Conservation (phyloP, 2,329 filamentous ascomycete species). For the Aureobasidium sp. region DNA sequence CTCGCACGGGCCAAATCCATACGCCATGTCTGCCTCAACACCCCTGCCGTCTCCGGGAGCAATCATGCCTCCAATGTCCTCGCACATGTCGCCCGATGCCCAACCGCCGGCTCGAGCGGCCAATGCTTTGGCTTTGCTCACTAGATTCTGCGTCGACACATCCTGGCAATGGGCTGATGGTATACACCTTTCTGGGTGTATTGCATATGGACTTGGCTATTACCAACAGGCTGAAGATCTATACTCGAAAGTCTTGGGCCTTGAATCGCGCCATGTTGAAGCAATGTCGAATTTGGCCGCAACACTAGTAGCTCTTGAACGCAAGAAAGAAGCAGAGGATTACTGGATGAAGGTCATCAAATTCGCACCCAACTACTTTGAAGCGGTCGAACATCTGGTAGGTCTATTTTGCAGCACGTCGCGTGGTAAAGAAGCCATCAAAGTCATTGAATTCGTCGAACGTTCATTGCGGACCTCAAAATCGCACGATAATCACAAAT, state of each 20-base stretch:
- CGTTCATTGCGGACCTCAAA: slow-evolving; percentile 52
- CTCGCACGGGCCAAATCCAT: slow-evolving; percentile 24
- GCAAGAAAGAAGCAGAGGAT: slow-evolving; percentile 74
- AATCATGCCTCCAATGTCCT: slow-evolving; percentile 31
- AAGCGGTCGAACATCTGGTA: slow-evolving; percentile 90
- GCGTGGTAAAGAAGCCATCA: slow-evolving; percentile 74
- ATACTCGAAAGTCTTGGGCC: slow-evolving; percentile 61
- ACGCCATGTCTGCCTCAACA: slow-evolving; percentile 16
- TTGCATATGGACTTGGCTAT: slow-evolving; percentile 82
- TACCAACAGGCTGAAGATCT: slow-evolving; percentile 70
- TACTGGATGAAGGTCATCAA: slow-evolving; percentile 82
- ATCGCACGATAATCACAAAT: slow-evolving; percentile 41
- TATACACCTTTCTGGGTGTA: slow-evolving; percentile 81
- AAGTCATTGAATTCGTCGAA: slow-evolving; percentile 81
- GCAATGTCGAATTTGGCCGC: slow-evolving; percentile 90
- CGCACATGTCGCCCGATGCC: slow-evolving; percentile 31
- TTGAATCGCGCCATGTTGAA: slow-evolving; percentile 73
- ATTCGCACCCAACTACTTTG: slow-evolving; percentile 78
- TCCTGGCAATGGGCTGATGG: slow-evolving; percentile 88
- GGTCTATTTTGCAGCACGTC: slow-evolving; percentile 77
- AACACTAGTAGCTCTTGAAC: slow-evolving; percentile 74
- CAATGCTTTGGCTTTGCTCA: slow-evolving; percentile 64
- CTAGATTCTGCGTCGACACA: slow-evolving; percentile 68
- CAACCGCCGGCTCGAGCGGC: slow-evolving; percentile 48
- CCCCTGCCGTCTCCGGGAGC: slow-evolving; percentile 21